phyloP scores from a whole-genome alignment of 148 eudicot species.

The Dysphania ambrosioides region DNA sequence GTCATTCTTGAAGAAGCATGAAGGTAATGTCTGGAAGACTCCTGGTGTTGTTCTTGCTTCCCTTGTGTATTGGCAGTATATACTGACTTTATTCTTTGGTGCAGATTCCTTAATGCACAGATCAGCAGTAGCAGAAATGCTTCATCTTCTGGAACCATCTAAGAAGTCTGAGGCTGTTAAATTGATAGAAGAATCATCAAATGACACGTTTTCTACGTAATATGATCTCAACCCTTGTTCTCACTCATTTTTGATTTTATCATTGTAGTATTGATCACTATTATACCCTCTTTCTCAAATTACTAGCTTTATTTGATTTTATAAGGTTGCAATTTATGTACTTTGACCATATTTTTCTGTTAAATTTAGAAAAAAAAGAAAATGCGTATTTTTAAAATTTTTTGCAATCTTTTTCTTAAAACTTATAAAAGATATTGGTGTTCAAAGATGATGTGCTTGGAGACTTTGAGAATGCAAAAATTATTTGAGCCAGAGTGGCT shows the following conservation, averaged over 20 bases:
- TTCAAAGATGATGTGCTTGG: no score
- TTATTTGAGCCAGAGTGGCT: not conserved
- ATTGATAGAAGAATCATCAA: slow-evolving; percentile 69
- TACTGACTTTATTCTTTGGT: slow-evolving; percentile 10
- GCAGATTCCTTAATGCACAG: slow-evolving; percentile 93
- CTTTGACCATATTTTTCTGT: no score
- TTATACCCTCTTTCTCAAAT: not conserved
- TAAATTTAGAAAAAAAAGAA: no score
- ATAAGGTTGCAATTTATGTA: no score
- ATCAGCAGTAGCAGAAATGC: slow-evolving; percentile 90
- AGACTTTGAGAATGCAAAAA: not conserved
- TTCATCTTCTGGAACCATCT: slow-evolving; percentile 61
- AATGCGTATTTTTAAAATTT: no score
- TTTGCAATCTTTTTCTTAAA: no score
- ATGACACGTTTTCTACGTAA: slow-evolving; percentile 51
- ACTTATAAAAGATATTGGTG: not conserved
- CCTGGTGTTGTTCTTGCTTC: not conserved
- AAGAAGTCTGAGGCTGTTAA: slow-evolving; percentile 70
- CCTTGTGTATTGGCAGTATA: not conserved
- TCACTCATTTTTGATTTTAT: not conserved
- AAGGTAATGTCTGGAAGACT: slow-evolving; percentile 42
- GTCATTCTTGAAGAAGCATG: slow-evolving; percentile 66
- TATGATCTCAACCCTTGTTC: slow-evolving; percentile 4
- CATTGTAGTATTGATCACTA: not conserved
- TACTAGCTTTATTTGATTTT: not conserved